These are phyloP conservation scores for Cyphellophora europaea DNA, from an alignment of 2,329 filamentous ascomycete species.

Conservation along the genomic window DNA sequence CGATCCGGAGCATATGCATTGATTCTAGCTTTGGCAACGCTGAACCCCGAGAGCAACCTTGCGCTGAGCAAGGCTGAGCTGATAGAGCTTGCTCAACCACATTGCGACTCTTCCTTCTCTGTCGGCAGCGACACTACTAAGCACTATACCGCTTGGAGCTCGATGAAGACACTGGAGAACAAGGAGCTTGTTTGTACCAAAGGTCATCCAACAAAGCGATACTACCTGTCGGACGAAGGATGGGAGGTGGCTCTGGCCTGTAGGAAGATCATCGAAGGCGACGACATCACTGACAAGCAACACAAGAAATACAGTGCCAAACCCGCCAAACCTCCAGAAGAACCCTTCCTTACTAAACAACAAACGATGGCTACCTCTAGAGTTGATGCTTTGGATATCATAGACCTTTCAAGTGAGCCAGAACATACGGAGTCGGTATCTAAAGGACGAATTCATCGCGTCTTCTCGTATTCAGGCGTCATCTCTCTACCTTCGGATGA, in stretches of 20 bases:
- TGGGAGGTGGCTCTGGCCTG: slow-evolving; percentile 56
- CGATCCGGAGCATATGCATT: slow-evolving; percentile 69
- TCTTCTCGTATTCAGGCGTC: neutral
- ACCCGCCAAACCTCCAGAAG: neutral
- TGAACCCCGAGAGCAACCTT: slow-evolving; percentile 44
- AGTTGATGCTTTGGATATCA: neutral
- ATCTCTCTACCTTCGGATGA: slow-evolving; percentile 2
- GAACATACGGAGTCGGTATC: neutral
- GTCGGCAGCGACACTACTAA: slow-evolving; percentile 57
- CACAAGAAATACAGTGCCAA: neutral
- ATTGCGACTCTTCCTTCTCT: slow-evolving; percentile 66
- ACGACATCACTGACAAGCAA: neutral
- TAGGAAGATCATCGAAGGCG: neutral
- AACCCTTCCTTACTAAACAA: neutral
- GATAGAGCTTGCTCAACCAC: slow-evolving; percentile 59
- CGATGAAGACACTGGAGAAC: slow-evolving; percentile 64
- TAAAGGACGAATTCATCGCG: too few species aligned
- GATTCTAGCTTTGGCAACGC: slow-evolving; percentile 54
- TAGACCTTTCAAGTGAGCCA: neutral
- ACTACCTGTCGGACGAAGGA: slow-evolving; percentile 65
- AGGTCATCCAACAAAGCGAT: slow-evolving; percentile 58
- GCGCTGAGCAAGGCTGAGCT: slow-evolving; percentile 60
- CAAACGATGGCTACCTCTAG: neutral
- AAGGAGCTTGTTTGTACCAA: slow-evolving; percentile 68
- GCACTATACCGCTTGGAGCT: slow-evolving; percentile 73